Evolutionary conservation across 345 rosid species (phyloP), one percentile per base, ranked within the genome.

Genomic region (Excoecaria cochinchinensis): DNA sequence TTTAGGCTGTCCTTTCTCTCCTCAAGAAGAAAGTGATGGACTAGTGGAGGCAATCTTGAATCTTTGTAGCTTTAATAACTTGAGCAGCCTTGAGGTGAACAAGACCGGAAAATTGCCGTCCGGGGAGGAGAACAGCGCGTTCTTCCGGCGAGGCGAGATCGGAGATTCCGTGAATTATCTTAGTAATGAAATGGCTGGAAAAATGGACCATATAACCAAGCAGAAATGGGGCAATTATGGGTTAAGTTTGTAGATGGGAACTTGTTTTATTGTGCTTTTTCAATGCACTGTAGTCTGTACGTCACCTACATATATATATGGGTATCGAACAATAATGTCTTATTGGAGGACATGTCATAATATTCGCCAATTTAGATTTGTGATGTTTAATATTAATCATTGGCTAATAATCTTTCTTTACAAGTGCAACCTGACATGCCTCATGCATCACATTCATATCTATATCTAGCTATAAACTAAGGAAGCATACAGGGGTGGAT

Each of bases 121-220:
- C 48, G 89, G 87, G 6, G 24, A 81, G 53, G 74, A 67, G 60
- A 67, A 74, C 50, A 58, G 74, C 13, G n/a, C 53, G 0, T 87
- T 83, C 63, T 88, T 87, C 57, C 77, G 94, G 59, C 83, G 79
- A 76, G 94, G 94, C 31, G 83, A 82, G 71, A 82, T 87, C 19
- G 90, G 92, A 40, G 94, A 88, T 5, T 86, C 83, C 80, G 65
- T 51, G 53, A 85, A 87, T 78, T 61, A 85, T 82, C 82, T 90
- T 52, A 83, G 89, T 1, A 58, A 75, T 4, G 84, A 86, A 3
- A 87, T 88, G 89, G 74, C 51, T 0, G 80, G 73, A 60, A 74
- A 67, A 19, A 13, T 90, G 9, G 87, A 88, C 58, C 69, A 58
- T n/a, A 79, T 87, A 55, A 75, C 83, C 56, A 77, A 83, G 48